phyloP scores from a whole-genome alignment of 176 grass and related monocot genomes.

The Zoysia pacifica region DNA sequence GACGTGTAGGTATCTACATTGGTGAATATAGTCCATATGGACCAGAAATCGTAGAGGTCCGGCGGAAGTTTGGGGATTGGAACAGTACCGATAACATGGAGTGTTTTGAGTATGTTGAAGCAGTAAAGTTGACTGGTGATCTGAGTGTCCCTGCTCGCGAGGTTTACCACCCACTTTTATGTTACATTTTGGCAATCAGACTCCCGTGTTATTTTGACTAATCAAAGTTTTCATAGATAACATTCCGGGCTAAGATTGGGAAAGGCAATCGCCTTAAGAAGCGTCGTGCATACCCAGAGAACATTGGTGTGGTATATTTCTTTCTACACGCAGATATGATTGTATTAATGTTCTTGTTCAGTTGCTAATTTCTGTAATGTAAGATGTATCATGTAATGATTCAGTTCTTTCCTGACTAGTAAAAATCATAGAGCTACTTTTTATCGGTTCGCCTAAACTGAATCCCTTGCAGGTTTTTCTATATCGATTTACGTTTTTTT shows the following conservation, averaged over 20 bases:
- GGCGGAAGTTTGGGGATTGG: slow-evolving; percentile 86
- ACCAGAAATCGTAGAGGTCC: slow-evolving; percentile 88
- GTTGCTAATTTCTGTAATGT: background rate
- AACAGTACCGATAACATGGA: slow-evolving; percentile 61
- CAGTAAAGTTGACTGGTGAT: slow-evolving; percentile 97
- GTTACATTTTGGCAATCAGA: slow-evolving; percentile 13
- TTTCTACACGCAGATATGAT: background rate
- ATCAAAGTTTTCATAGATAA: slow-evolving; percentile 53
- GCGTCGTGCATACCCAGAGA: slow-evolving; percentile 78
- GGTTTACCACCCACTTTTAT: slow-evolving; percentile 41
- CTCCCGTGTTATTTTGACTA: slow-evolving; percentile 21
- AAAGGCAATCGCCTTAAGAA: slow-evolving; percentile 72
- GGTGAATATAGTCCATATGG: slow-evolving; percentile 96
- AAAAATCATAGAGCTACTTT: background rate
- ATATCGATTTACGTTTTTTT: slow-evolving; percentile 4
- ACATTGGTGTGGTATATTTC: slow-evolving; percentile 84
- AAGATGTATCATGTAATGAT: background rate
- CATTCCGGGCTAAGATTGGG: slow-evolving; percentile 94
- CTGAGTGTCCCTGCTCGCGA: slow-evolving; percentile 92
- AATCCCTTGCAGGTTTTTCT: background rate
- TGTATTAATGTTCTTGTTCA: slow-evolving; percentile 14
- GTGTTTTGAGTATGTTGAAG: slow-evolving; percentile 97
- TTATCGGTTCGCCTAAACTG: background rate
- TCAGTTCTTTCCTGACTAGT: background rate
- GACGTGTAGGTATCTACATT: slow-evolving; percentile 79